Conservation (phyloP, 495 filamentous ascomycete species). For the Hypoxylon rickii region DNA sequence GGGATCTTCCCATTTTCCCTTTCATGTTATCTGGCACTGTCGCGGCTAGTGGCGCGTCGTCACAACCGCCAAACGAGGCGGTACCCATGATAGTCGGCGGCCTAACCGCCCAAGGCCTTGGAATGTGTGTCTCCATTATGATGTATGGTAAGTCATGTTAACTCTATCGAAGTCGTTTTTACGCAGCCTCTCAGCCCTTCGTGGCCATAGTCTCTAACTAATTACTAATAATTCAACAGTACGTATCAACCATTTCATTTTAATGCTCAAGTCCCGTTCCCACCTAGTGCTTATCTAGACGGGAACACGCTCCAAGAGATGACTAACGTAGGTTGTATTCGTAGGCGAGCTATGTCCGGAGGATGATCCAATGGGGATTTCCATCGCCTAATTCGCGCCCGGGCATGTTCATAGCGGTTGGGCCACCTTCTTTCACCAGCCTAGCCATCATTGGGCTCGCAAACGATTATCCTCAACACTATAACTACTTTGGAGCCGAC, state of each 20-base stretch:
- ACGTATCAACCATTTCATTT: slow-evolving; percentile 21
- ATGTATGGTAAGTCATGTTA: slow-evolving; percentile 46
- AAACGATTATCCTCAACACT: slow-evolving; percentile 43
- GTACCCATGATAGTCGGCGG: slow-evolving; percentile 55
- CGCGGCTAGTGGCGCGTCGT: slow-evolving; percentile 46
- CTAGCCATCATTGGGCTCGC: slow-evolving; percentile 70
- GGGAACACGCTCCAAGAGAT: too few relatives aligned
- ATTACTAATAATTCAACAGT: slow-evolving; percentile 15
- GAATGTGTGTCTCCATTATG: slow-evolving; percentile 53
- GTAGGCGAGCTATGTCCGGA: slow-evolving; percentile 57
- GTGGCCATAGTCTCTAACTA: too few relatives aligned
- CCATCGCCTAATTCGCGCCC: slow-evolving; percentile 53
- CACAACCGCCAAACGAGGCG: slow-evolving; percentile 47
- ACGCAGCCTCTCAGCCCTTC: too few relatives aligned
- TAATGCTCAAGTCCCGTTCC: background rate
- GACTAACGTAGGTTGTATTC: too few relatives aligned
- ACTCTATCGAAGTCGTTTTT: too few relatives aligned
- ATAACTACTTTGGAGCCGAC: slow-evolving; percentile 31
- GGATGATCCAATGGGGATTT: slow-evolving; percentile 64
- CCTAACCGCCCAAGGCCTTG: slow-evolving; percentile 57
- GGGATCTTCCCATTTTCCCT: slow-evolving; percentile 62
- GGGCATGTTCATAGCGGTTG: slow-evolving; percentile 75
- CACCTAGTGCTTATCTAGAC: too few relatives aligned
- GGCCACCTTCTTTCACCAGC: slow-evolving; percentile 69
- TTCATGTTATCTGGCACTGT: slow-evolving; percentile 58